Evolutionary conservation across 2,329 filamentous ascomycete genomes (phyloP).

Genomic region (Arthroderma sp.): DNA sequence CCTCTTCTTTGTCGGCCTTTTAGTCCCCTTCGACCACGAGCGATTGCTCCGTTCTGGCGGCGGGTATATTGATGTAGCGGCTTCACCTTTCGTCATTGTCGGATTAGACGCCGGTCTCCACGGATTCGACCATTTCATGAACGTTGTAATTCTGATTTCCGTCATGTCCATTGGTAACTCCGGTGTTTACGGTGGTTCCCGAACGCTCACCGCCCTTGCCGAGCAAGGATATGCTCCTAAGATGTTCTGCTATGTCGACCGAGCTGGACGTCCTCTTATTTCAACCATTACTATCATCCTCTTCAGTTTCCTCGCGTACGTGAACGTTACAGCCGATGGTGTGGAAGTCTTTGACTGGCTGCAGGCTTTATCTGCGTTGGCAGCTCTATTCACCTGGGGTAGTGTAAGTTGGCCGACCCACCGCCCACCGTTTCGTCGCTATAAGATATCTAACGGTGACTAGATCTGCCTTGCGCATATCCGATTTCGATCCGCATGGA

Average conservation of each 20-base stretch:
- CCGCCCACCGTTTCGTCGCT: background rate
- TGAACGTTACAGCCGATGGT: constrained; percentile 32
- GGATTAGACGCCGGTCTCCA: constrained; percentile 47
- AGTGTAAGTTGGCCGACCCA: constrained; percentile 20
- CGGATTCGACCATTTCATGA: constrained; percentile 52
- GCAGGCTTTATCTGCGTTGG: constrained; percentile 48
- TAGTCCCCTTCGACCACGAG: constrained; percentile 28
- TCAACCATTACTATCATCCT: constrained; percentile 28
- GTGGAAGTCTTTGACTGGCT: constrained; percentile 50
- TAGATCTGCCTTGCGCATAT: constrained; percentile 52
- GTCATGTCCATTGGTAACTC: constrained; percentile 49
- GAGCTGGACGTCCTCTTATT: constrained; percentile 31
- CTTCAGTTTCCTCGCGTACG: constrained; percentile 30
- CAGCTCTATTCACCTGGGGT: constrained; percentile 52
- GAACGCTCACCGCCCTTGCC: constrained; percentile 43
- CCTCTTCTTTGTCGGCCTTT: constrained; percentile 33
- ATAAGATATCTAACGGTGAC: background rate
- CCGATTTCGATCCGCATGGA: constrained; percentile 52
- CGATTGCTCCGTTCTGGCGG: constrained; percentile 28
- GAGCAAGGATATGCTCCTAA: constrained; percentile 32
- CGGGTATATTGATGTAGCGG: constrained; percentile 27
- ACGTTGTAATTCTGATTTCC: constrained; percentile 50
- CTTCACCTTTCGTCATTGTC: constrained; percentile 55
- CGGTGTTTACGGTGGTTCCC: constrained; percentile 43
- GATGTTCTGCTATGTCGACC: constrained; percentile 34